A percentile compares a stretch with the other conserved stretches of the same genome.
Conservation (phyloP, 108 stramenopile genomes). For the Pseudonitzschia delicatissima region DNA sequence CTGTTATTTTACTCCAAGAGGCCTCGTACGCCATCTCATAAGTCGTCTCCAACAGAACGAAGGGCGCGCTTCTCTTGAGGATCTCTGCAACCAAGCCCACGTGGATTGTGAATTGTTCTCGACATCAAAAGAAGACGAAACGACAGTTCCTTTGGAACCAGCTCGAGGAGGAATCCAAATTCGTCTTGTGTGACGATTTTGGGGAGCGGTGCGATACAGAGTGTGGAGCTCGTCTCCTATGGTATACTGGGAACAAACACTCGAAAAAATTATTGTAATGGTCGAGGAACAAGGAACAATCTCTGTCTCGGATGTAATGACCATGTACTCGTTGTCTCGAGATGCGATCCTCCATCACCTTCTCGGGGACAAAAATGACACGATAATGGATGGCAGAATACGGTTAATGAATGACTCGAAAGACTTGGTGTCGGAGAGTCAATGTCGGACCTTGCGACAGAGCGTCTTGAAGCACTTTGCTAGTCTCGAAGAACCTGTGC, state of each 20-base stretch:
- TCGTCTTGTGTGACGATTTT: neutral
- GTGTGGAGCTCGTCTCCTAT: conserved; percentile 10
- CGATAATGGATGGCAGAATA: neutral
- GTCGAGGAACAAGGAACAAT: neutral
- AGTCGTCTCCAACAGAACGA: neutral
- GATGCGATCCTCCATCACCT: neutral
- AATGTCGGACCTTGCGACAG: neutral
- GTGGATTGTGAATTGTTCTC: conserved; percentile 1
- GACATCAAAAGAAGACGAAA: neutral
- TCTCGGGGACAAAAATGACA: neutral
- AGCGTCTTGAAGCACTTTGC: conserved; percentile 3
- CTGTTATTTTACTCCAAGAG: conserved; percentile 7
- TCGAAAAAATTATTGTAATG: neutral
- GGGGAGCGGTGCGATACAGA: neutral
- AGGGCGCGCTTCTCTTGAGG: neutral
- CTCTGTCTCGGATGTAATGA: neutral
- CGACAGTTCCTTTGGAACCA: neutral
- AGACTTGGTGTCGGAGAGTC: neutral
- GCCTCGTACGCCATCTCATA: neutral
- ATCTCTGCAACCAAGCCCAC: neutral
- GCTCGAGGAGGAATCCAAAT: neutral
- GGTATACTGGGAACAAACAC: neutral
- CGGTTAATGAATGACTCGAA: neutral
- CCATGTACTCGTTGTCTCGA: neutral
- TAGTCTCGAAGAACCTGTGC: conserved; percentile 4